phyloP scores from a whole-genome alignment of 2,329 filamentous ascomycete genomes.

The Trichoderma oligosporum region DNA sequence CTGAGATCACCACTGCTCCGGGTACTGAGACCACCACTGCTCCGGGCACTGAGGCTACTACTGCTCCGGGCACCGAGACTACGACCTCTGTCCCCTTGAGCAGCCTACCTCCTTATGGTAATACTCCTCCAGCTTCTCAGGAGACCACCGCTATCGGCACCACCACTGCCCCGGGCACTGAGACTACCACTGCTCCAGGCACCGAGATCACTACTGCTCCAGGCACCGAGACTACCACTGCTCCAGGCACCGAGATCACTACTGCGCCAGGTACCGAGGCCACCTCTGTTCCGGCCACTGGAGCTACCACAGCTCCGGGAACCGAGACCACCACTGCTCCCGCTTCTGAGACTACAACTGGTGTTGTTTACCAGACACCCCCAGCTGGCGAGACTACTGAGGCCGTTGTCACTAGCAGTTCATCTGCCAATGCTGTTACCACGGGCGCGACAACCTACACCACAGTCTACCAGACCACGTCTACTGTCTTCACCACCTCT shows the following conservation, averaged over 20 bases:
- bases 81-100: constrained; percentile 25
- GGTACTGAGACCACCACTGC: constrained; percentile 22
- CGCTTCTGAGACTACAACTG: constrained; percentile 5
- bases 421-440: constrained; percentile 21
- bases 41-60: constrained; percentile 28
- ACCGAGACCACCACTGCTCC: background rate
- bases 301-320: background rate
- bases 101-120: constrained; percentile 21
- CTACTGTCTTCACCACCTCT: constrained; percentile 49
- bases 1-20: constrained; percentile 1
- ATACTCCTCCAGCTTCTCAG: background rate
- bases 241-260: constrained; percentile 10
- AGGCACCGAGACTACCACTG: constrained; percentile 16
- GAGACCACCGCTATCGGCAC: constrained; percentile 19
- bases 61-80: constrained; percentile 21
- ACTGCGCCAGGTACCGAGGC: background rate
- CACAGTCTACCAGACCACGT: constrained; percentile 44
- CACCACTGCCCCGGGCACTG: constrained; percentile 19
- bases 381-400: constrained; percentile 18
- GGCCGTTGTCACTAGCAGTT: constrained; percentile 15
- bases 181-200: constrained; percentile 12
- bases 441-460: constrained; percentile 22
- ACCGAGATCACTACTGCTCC: constrained; percentile 19
- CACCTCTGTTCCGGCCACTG: background rate
- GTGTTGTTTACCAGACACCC: no score